Conservation (phyloP, 129 eudicot species). For the Artemisia annua region DNA sequence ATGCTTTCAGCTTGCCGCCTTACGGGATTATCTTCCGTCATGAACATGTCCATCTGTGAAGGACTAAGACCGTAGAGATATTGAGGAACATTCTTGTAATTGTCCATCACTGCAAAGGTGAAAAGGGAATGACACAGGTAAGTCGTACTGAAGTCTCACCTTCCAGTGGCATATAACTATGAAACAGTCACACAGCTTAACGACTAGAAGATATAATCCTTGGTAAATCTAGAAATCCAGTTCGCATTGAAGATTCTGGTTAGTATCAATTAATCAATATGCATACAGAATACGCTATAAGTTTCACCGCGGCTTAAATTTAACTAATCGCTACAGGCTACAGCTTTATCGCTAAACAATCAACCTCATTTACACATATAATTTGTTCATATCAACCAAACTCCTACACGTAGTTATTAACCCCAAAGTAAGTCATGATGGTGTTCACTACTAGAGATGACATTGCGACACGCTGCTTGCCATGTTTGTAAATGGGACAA, state of each 20-base stretch:
- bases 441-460: background rate
- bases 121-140: background rate
- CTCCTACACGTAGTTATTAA: background rate
- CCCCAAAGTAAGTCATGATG: background rate
- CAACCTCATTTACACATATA: background rate
- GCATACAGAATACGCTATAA: too few relatives aligned
- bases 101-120: constrained; percentile 66
- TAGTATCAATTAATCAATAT: too few relatives aligned
- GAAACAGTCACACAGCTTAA: too few relatives aligned
- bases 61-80: constrained; percentile 75
- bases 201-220: too few relatives aligned
- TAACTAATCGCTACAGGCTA: too few relatives aligned
- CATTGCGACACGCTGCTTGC: background rate
- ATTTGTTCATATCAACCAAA: background rate
- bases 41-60: constrained; percentile 89
- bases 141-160: background rate
- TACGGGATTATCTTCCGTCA: constrained; percentile 80
- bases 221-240: too few relatives aligned
- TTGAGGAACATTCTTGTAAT: constrained; percentile 76
- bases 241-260: too few relatives aligned
- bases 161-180: too few relatives aligned
- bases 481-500: background rate
- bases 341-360: background rate
- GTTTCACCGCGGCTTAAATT: too few relatives aligned
- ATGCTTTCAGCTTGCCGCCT: constrained; percentile 65